Evolutionary conservation across 148 eudicot species (phyloP).

Genomic region (Cornus suecica): DNA sequence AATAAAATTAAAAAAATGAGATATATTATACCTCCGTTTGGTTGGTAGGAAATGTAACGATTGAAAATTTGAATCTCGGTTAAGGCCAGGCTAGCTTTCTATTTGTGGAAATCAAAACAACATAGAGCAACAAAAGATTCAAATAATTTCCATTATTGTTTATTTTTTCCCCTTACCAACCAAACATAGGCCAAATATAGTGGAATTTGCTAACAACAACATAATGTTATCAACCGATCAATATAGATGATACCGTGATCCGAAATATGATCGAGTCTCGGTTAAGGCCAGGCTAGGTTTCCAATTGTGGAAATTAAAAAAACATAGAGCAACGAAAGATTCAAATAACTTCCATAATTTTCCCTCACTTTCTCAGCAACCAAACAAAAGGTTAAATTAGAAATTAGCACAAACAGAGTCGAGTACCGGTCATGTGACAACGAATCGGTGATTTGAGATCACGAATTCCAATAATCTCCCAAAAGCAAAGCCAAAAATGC

Average conservation of each 20-base stretch:
- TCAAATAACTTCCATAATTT: background rate
- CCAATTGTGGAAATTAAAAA: background rate
- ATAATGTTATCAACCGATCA: too few species aligned
- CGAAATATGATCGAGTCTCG: too few species aligned
- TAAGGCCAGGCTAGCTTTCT: background rate
- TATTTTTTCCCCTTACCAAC: too few species aligned
- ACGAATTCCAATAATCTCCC: constrained; percentile 18
- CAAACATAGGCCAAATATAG: too few species aligned
- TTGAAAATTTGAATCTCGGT: background rate
- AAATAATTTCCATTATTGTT: background rate
- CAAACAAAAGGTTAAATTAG: background rate
- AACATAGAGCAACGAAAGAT: background rate
- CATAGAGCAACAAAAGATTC: background rate
- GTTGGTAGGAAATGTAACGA: background rate
- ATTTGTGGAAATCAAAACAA: background rate
- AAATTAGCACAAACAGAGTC: background rate
- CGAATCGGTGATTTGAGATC: constrained; percentile 1
- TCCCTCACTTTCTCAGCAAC: constrained; percentile 12
- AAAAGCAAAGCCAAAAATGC: constrained; percentile 12
- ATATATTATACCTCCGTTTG: background rate
- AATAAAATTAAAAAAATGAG: background rate
- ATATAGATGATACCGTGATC: too few species aligned
- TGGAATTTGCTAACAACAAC: too few species aligned
- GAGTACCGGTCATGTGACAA: background rate
- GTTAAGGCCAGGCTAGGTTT: background rate